Evolutionary conservation across 495 filamentous ascomycete genomes (phyloP).

Genomic region (Aspergillus diversus): DNA sequence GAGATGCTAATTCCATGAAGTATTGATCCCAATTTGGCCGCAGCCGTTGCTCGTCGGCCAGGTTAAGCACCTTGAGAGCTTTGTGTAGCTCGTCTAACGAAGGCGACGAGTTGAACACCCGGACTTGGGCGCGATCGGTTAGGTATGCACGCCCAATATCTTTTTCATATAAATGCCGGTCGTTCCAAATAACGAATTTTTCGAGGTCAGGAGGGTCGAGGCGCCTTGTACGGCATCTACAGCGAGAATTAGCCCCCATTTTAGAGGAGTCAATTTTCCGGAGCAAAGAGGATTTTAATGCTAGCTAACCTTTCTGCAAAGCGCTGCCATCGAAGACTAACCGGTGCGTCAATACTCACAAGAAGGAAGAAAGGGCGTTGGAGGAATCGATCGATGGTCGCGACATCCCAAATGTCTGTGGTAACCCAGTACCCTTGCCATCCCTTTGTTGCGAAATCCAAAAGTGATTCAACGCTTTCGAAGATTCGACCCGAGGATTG

Average conservation of each 20-base stretch:
- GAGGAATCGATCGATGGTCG: slow-evolving; percentile 69
- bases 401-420: slow-evolving; percentile 72
- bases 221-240: slow-evolving; percentile 47
- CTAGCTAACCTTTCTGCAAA: slow-evolving; percentile 56
- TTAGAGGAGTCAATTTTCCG: neutral
- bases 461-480: slow-evolving; percentile 58
- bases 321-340: slow-evolving; percentile 79
- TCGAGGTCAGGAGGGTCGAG: slow-evolving; percentile 64
- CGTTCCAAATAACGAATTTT: slow-evolving; percentile 75
- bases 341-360: slow-evolving; percentile 87
- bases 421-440: slow-evolving; percentile 87
- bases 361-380: slow-evolving; percentile 91
- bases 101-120: slow-evolving; percentile 81
- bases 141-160: slow-evolving; percentile 67
- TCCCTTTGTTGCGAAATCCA: slow-evolving; percentile 82
- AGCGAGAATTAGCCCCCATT: slow-evolving; percentile 6
- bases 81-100: slow-evolving; percentile 68
- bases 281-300: neutral
- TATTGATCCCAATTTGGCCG: slow-evolving; percentile 97
- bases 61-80: slow-evolving; percentile 68
- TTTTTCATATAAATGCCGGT: slow-evolving; percentile 74
- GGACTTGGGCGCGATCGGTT: slow-evolving; percentile 76
- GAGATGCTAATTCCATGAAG: slow-evolving; percentile 93
- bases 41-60: slow-evolving; percentile 77
- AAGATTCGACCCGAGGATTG: slow-evolving; percentile 51